Percentiles rank a stretch among this genome's conserved stretches.
Evolutionary conservation across 2,329 filamentous ascomycete genomes (phyloP).

Genomic region (Hymenoscyphus salicellus): DNA sequence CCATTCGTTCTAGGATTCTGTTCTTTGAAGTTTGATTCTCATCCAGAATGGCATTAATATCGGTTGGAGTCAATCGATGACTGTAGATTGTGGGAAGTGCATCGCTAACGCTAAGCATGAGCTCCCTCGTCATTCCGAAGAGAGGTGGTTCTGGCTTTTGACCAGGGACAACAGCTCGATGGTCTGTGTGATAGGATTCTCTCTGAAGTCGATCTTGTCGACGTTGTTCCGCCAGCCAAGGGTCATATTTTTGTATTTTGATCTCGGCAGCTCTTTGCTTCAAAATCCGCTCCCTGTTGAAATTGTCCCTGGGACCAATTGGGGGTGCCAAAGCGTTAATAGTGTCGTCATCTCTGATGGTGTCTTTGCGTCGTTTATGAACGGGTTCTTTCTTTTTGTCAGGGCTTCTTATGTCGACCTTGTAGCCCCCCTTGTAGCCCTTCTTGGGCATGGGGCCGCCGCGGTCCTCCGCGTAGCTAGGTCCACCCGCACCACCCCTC

Average conservation of each 20-base stretch:
- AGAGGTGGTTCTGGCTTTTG: slow-evolving; percentile 24
- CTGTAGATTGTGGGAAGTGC: slow-evolving; percentile 25
- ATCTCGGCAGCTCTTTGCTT: slow-evolving; percentile 14
- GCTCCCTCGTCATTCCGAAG: slow-evolving; percentile 23
- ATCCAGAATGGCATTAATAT: slow-evolving; percentile 21
- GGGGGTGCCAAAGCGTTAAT: neutral
- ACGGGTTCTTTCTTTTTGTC: too few relatives aligned
- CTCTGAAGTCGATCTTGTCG: slow-evolving; percentile 23
- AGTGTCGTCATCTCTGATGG: neutral
- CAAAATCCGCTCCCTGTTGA: slow-evolving; percentile 23
- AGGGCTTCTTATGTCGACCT: too few relatives aligned
- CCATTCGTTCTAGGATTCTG: slow-evolving; percentile 23
- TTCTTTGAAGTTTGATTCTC: slow-evolving; percentile 29
- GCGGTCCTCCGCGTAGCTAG: too few relatives aligned
- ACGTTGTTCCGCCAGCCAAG: slow-evolving; percentile 23
- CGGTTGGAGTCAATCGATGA: slow-evolving; percentile 28
- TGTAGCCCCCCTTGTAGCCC: too few relatives aligned
- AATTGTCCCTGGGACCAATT: slow-evolving; percentile 30
- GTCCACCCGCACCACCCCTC: neutral
- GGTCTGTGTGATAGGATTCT: slow-evolving; percentile 23
- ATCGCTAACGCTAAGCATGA: slow-evolving; percentile 16
- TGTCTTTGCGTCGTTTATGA: too few relatives aligned
- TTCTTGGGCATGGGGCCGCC: too few relatives aligned
- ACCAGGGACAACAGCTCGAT: slow-evolving; percentile 30
- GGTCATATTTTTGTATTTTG: slow-evolving; percentile 17